Base-by-base conservation (phyloP, 805 yeast species). In the Metschnikowia amazonensis region DNA sequence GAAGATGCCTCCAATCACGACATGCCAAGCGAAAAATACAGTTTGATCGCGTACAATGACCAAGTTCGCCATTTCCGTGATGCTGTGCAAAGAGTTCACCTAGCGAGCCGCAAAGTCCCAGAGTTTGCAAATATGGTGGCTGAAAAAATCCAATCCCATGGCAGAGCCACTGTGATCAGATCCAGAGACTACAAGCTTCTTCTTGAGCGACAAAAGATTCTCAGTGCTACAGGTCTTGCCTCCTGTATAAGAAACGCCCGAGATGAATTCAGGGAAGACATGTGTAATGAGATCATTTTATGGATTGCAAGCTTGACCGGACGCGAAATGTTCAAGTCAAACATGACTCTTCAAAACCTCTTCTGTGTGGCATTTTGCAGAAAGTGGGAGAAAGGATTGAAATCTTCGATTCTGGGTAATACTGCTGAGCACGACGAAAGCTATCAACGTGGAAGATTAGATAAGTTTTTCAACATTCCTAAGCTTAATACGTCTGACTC, bases 41-140 rank as follows among this genome's bases (percentile, higher is more conserved):
- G 71, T 21, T 65, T 89, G 24, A 63, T 81, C 27, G 65, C 86
- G 2, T 88, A 87, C 74, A 88, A 89, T 55, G 96, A 89, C 59
- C 94, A 84, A 55, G 74, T 79, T 29, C 81, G 85, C 47, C 92
- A 89, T 45, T 81, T 76, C 53, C 70, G 80, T 45, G 95, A 89
- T 58, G 89, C 90, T 0, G 77, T 81, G 3, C 82, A 80, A 43
- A 63, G 86, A 30, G 79, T 89, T 6, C 72, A 77, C 39, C 59
- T 74, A 27, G 82, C 89, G 0, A 85, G 94, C 6, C 74, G 75
- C 17, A 82, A 85, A 55, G 78, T 77, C 1, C 65, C 65, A 10
- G 82, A 79, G 34, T 87, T 83, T 64, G 89, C 89, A 2, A 68
- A 70, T 23, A 86, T 86, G 90, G 79, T 87, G 8, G 82, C 88